phyloP scores from a whole-genome alignment of 805 yeast species.

The Brettanomyces naardenensis region DNA sequence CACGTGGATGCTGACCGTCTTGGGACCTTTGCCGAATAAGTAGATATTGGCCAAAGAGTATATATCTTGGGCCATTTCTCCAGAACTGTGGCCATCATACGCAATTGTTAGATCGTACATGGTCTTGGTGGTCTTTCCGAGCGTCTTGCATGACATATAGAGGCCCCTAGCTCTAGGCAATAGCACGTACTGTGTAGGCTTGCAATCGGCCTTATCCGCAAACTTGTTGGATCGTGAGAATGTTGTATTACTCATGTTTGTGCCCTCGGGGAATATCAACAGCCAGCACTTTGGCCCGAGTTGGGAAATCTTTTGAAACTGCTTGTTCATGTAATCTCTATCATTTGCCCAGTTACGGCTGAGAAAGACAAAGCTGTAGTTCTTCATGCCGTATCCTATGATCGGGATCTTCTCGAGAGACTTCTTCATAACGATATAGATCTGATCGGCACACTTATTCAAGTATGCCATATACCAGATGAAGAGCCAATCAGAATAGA shows the following conservation, averaged over 20 bases:
- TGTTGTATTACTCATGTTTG: constrained; percentile 69
- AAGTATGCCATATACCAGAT: constrained; percentile 82
- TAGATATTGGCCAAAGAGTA: constrained; percentile 60
- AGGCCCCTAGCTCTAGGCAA: constrained; percentile 84
- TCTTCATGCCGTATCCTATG: constrained; percentile 79
- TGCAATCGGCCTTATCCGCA: constrained; percentile 43
- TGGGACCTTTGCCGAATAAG: constrained; percentile 67
- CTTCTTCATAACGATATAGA: constrained; percentile 72
- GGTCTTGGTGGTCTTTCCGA: constrained; percentile 43
- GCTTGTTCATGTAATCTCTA: constrained; percentile 46
- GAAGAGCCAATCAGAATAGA: constrained; percentile 89
- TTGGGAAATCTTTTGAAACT: constrained; percentile 40
- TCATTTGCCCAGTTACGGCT: constrained; percentile 85
- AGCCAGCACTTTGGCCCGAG: constrained; percentile 43
- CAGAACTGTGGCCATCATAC: constrained; percentile 59
- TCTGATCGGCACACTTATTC: constrained; percentile 51
- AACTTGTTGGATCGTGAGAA: constrained; percentile 47
- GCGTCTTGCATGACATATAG: constrained; percentile 50
- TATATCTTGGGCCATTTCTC: constrained; percentile 68
- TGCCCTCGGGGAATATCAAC: constrained; percentile 89
- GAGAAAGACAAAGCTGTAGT: constrained; percentile 69
- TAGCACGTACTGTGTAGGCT: constrained; percentile 42
- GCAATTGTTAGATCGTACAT: constrained; percentile 82
- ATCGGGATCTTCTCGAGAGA: constrained; percentile 64
- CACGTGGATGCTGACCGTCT: constrained; percentile 54